Conservation (phyloP, 2,329 filamentous ascomycete genomes). For the Epichloe baconii region DNA sequence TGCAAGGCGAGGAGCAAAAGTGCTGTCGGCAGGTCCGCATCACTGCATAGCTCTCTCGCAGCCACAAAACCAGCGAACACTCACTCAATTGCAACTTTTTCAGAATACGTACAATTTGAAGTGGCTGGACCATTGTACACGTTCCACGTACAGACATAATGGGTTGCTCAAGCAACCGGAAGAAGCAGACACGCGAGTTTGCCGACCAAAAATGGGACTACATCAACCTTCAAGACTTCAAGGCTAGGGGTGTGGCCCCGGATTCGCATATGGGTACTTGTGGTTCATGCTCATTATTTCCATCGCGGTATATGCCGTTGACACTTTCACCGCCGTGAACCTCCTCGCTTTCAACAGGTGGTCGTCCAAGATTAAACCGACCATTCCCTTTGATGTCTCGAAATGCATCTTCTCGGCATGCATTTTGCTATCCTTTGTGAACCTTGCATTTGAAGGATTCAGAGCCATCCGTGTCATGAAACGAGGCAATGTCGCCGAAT, state of each 20-base stretch:
- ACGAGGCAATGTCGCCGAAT: conserved; percentile 76
- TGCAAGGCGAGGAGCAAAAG: conserved; percentile 32
- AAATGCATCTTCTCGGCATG: conserved; percentile 94
- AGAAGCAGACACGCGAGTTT: conserved; percentile 50
- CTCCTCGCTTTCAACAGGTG: conserved; percentile 79
- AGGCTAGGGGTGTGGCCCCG: conserved; percentile 62
- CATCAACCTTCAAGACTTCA: conserved; percentile 69
- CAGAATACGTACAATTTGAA: background rate
- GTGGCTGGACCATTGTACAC: background rate
- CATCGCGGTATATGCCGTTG: conserved; percentile 73
- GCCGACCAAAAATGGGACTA: conserved; percentile 93
- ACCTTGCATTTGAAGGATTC: conserved; percentile 68
- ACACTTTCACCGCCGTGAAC: conserved; percentile 88
- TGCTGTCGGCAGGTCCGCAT: conserved; percentile 28
- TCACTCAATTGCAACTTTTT: background rate
- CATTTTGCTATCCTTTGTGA: conserved; percentile 80
- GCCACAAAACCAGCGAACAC: background rate
- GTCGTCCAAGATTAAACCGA: conserved; percentile 71
- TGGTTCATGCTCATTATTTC: conserved; percentile 70
- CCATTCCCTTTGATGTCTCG: conserved; percentile 62
- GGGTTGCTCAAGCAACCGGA: conserved; percentile 50
- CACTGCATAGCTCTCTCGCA: conserved; percentile 3
- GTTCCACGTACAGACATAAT: conserved; percentile 30
- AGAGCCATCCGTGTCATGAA: conserved; percentile 70
- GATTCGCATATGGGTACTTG: conserved; percentile 73